These are phyloP conservation scores for Colletotrichum noveboracense DNA, from an alignment of 2,329 filamentous ascomycete genomes.

Conservation along the genomic window DNA sequence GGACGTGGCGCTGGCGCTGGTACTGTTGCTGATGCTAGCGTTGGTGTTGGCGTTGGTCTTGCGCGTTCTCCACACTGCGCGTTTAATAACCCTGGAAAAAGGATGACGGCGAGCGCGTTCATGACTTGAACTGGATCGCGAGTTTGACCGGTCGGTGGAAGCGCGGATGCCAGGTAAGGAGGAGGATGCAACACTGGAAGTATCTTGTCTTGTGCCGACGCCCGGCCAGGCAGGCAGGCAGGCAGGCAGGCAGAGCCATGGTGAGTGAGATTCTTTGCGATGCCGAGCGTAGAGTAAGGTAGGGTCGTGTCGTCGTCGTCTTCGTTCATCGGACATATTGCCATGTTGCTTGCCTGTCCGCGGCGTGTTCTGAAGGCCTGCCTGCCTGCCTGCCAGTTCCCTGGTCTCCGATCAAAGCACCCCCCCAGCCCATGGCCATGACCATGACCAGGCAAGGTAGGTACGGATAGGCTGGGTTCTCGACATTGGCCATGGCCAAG, in stretches of 20 bases:
- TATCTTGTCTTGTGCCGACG: neutral
- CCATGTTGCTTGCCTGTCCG: neutral
- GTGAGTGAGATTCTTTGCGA: neutral
- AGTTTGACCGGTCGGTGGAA: neutral
- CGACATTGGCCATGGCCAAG: neutral
- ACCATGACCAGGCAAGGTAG: neutral
- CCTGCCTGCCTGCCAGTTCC: neutral
- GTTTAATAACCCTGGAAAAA: neutral
- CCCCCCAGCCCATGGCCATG: neutral
- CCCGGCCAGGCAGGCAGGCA: neutral
- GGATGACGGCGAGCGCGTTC: neutral
- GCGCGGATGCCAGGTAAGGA: slow-evolving; percentile 1
- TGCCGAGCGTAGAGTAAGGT: neutral
- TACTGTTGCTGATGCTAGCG: neutral
- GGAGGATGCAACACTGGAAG: neutral
- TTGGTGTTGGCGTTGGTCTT: neutral
- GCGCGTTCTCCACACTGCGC: neutral
- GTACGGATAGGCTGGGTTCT: neutral
- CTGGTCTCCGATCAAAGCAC: neutral
- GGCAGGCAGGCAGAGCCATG: neutral
- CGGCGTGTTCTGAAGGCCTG: neutral
- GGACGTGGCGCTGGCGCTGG: neutral
- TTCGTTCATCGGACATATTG: neutral
- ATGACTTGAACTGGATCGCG: neutral
- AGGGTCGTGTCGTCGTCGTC: neutral